phyloP scores from a whole-genome alignment of 2,329 filamentous ascomycete species.

The Ascosphaera aggregata region DNA sequence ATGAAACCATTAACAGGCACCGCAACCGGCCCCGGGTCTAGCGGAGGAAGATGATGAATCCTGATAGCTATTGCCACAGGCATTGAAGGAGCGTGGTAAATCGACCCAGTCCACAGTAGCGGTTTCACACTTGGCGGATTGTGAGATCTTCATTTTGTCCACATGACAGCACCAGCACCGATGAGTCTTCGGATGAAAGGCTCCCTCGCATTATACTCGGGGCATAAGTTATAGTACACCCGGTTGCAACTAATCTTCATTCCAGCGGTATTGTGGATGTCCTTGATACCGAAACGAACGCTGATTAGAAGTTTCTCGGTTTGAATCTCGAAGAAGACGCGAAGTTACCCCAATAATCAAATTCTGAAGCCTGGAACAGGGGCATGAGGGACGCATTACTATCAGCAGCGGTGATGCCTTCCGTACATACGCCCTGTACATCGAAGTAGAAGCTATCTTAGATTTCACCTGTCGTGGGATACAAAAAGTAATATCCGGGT shows the following conservation, averaged over 20 bases:
- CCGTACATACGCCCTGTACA: conserved; percentile 25
- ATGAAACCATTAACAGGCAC: conserved; percentile 15
- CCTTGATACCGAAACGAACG: conserved; percentile 37
- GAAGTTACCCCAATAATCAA: conserved; percentile 32
- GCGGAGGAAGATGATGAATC: conserved; percentile 7
- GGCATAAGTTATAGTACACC: conserved; percentile 32
- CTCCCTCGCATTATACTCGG: conserved; percentile 23
- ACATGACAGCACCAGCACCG: conserved; percentile 31
- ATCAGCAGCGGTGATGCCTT: conserved; percentile 16
- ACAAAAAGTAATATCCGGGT: conserved; percentile 27
- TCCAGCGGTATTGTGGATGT: conserved; percentile 36
- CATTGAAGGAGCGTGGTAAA: conserved; percentile 17
- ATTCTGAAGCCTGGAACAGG: conserved; percentile 6
- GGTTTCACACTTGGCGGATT: conserved; percentile 14
- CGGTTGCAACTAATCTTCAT: conserved; percentile 22
- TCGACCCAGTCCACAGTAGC: conserved; percentile 13
- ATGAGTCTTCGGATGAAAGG: conserved; percentile 31
- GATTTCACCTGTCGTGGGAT: conserved; percentile 18
- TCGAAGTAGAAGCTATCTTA: conserved; percentile 27
- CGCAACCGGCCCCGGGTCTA: conserved; percentile 9
- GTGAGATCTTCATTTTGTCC: conserved; percentile 14
- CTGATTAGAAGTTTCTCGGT: conserved; percentile 34
- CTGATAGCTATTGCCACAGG: conserved; percentile 16
- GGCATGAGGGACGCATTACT: neutral
- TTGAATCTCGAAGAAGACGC: conserved; percentile 29